Conservation (phyloP, 495 filamentous ascomycete species). For the Aspergillus funiculosus region DNA sequence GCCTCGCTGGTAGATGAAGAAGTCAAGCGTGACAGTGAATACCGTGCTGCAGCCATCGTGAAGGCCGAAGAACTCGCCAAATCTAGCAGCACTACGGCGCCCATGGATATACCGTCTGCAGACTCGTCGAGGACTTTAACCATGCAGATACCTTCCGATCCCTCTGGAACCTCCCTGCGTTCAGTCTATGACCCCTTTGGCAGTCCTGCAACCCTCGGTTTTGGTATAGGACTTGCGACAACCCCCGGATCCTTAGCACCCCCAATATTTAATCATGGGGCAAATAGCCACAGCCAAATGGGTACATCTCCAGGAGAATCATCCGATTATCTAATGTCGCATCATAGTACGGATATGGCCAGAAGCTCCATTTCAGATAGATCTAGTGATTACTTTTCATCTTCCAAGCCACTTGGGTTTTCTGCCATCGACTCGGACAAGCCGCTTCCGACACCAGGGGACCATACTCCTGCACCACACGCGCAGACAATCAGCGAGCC, state of each 20-base stretch:
- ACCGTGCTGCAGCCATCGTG: conserved; percentile 60
- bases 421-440: conserved; percentile 29
- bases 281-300: conserved; percentile 12
- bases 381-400: conserved; percentile 64
- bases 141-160: conserved; percentile 40
- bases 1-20: conserved; percentile 84
- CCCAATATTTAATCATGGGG: conserved; percentile 22
- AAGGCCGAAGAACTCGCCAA: conserved; percentile 52
- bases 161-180: conserved; percentile 56
- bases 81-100: conserved; percentile 52
- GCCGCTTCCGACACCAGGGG: conserved; percentile 36
- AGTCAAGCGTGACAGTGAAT: conserved; percentile 68
- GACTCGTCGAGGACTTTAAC: conserved; percentile 42
- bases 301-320: conserved; percentile 37
- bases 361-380: conserved; percentile 45
- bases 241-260: conserved; percentile 49
- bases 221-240: conserved; percentile 67
- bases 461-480: conserved; percentile 43
- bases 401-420: conserved; percentile 19
- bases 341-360: conserved; percentile 40
- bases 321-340: conserved; percentile 19
- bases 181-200: conserved; percentile 53
- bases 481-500: conserved; percentile 56
- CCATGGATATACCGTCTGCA: conserved; percentile 59
- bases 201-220: conserved; percentile 62